Evolutionary conservation across 805 yeast species (phyloP), one percentile per base, ranked within the genome.

Genomic region (Saturnispora mendoncae): DNA sequence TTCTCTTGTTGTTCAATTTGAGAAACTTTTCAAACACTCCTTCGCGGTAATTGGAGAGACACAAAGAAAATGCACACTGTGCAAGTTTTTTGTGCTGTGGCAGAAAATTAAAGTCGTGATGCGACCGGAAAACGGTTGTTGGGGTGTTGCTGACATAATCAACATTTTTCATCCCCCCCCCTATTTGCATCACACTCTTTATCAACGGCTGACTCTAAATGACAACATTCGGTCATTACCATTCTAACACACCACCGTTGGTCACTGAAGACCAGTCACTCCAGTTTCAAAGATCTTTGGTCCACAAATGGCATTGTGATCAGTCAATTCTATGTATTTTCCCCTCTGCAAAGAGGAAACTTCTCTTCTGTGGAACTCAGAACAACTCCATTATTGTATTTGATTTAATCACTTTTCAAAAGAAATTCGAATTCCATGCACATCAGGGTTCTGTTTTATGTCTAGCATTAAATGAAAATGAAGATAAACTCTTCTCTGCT

Each of bases 301-400:
- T 80, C 2, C 96, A 90, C 57, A 68, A 73, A 52, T 90, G 97
- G 97, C 70, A 74, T 21, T 78, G 77, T 47, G 62, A 71, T 2
- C 78, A 75, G 50, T 80, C 94, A 1, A 79, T 88, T 14, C 69
- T 92, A 6, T 80, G 94, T 37, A 74, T 78, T 3, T 71, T 74
- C 6, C 70, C 82, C 7, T 77, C 82, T 18, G 82, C 84, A 0
- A 58, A 60, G 21, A 66, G 69, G 44, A 69, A 70, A 26, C 58
- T 81, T 6, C 49, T 90, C 4, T 83, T 84, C 56, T 92, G 95
- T 42, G 98, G 98, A 8, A 86, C 96, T 1, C 95, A 88, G 49
- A 84, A 84, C 52, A 84, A 92, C 9, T 74, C 74, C 49, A 80
- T 90, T 31, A 60, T 84, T 30, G 80, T 84, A 1, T 78, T 72